Percentiles rank a stretch among this genome's conserved stretches.
Evolutionary conservation across 257 asterid genomes (phyloP).

Genomic region (Nicotiana otophora): DNA sequence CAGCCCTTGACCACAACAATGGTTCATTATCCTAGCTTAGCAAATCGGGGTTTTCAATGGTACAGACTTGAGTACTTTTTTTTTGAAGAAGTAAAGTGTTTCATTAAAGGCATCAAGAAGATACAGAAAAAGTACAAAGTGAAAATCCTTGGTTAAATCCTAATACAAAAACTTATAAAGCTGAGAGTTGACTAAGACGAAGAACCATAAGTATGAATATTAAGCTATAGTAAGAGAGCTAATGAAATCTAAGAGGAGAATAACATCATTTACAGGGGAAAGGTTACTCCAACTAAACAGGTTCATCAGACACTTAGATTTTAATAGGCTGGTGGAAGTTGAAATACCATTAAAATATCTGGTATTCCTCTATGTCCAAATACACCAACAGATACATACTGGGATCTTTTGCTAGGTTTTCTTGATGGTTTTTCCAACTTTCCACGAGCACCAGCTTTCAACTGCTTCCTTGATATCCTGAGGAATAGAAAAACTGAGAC

Average conservation of each 20-base stretch:
- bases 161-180: no score
- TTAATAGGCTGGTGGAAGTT: neutral
- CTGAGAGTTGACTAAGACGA: no score
- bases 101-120: neutral
- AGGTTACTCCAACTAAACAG: neutral
- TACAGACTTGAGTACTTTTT: no score
- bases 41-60: no score
- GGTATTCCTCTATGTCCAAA: neutral
- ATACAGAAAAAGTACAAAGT: neutral
- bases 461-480: no score
- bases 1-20: no score
- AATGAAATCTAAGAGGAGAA: neutral
- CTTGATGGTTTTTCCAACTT: neutral
- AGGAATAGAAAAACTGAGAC: neutral
- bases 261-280: neutral
- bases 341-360: neutral
- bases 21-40: no score
- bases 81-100: neutral
- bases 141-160: neutral
- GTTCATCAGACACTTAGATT: neutral
- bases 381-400: neutral
- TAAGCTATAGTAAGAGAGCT: no score
- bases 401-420: neutral
- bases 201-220: no score
- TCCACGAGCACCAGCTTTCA: neutral